Conservation (phyloP, 495 filamentous ascomycete species). For the Annulohypoxylon stygium region DNA sequence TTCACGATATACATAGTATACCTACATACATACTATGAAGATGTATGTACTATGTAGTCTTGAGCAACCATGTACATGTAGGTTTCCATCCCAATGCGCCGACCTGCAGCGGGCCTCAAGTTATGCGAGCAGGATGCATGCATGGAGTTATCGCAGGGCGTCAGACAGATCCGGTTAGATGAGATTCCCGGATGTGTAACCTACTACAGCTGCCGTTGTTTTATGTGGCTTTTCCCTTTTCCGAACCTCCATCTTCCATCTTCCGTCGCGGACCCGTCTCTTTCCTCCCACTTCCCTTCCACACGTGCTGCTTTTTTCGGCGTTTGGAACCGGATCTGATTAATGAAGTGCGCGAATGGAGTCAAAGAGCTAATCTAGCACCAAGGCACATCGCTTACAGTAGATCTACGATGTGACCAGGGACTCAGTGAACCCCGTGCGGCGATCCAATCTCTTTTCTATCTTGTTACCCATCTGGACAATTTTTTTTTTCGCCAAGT, state of each 20-base stretch:
- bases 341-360: not conserved
- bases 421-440: slow-evolving; percentile 10
- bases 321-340: slow-evolving; percentile 22
- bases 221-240: slow-evolving; percentile 30
- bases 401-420: slow-evolving; percentile 19
- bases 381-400: not conserved
- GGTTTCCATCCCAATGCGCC: not conserved
- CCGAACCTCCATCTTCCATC: slow-evolving; percentile 9
- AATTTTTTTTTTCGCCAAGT: slow-evolving; percentile 3
- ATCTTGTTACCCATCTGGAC: not conserved
- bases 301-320: slow-evolving; percentile 34
- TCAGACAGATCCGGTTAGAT: slow-evolving; percentile 48
- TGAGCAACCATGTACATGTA: not conserved
- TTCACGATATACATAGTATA: not conserved
- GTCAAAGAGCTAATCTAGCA: slow-evolving; percentile 14
- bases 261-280: slow-evolving; percentile 26
- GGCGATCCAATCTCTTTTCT: slow-evolving; percentile 9
- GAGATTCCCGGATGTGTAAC: slow-evolving; percentile 38
- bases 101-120: slow-evolving; percentile 5
- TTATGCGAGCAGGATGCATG: slow-evolving; percentile 11
- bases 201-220: slow-evolving; percentile 34
- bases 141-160: slow-evolving; percentile 10
- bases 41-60: not conserved
- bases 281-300: slow-evolving; percentile 21
- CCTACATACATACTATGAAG: too few relatives aligned